Evolutionary conservation across 768 basidiomycete species (phyloP), one percentile per base, ranked within the genome.

Genomic region (Boletus tomentosulus): DNA sequence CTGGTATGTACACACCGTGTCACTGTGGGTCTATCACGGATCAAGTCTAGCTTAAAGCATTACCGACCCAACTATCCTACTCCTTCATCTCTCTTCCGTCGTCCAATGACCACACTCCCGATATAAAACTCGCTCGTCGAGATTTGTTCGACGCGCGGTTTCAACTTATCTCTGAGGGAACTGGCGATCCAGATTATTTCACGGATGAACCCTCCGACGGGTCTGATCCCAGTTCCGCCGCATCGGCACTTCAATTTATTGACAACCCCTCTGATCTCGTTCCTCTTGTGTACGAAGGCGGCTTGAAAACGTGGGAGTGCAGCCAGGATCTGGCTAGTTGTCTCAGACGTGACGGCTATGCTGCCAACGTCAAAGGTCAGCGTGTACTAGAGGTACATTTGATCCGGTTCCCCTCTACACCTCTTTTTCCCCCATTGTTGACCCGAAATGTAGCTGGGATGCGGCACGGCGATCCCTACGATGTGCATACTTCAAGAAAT

Each of bases 251-350:
- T 1, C 75, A 78, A 12, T 91, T 87, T 53, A 74, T 96, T 16
- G 87, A 92, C 58, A 82, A 86, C 1, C 88, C 88, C 0, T 92
- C 92, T 0, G 96, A 98, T 70, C 81, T 99, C 13, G 83, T 98
- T 4, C 89, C 93, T 3, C 86, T 93, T 1, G 78, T 93, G 1
- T 98, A 99, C 60, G 96, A 99, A 72, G 96, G 96, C 22, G 96
- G 96, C 6, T 68, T 98, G 48, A 98, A 98, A 71, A 98, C 94
- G 2, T 99, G 96, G 96, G 96, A 99, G 68, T 96, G 92, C 60
- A 89, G 90, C 46, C 71, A 94, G 13, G 96, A 98, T 68, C 76
- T 98, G 3, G 89, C 89, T 0, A 76, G 81, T 33, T 87, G 85
- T 60, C 73, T 90, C 12, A 73, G 77, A 51, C 61, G 69, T 22